Percentiles rank a stretch among this genome's conserved stretches.
Evolutionary conservation across 2,329 filamentous ascomycete species (phyloP).

Genomic region (Beauveria caledonica): DNA sequence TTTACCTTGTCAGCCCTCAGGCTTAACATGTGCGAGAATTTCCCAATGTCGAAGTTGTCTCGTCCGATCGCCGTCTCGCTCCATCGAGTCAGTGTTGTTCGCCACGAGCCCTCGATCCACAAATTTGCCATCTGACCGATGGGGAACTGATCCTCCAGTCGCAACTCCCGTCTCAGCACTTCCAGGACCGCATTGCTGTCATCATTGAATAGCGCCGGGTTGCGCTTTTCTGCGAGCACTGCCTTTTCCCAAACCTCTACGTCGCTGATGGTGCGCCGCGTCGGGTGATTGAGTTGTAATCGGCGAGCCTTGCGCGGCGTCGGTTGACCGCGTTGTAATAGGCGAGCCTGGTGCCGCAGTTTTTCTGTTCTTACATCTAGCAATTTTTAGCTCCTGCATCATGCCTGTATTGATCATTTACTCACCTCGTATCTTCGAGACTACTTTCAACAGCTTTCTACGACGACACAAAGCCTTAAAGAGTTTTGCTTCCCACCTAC

Average conservation of each 20-base stretch:
- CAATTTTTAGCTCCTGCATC: background rate
- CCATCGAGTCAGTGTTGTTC: background rate
- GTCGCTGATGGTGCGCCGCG: background rate
- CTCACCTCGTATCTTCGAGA: background rate
- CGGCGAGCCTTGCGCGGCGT: background rate
- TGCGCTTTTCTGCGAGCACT: background rate
- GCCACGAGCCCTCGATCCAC: background rate
- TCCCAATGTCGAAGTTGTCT: too few relatives aligned
- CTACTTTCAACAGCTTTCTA: background rate
- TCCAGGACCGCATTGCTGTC: background rate
- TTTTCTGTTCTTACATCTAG: background rate
- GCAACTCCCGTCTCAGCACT: background rate
- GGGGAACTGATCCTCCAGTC: background rate
- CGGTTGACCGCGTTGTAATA: background rate
- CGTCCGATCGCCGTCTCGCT: background rate
- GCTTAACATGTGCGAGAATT: too few relatives aligned
- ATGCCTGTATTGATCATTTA: background rate
- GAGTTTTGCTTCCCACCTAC: background rate
- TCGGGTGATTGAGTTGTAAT: background rate
- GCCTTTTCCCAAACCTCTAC: background rate
- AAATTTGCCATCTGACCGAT: background rate
- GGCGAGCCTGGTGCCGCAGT: background rate
- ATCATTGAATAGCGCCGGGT: background rate
- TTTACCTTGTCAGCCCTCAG: too few relatives aligned
- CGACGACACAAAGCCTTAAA: background rate